Conservation (phyloP, 2,329 filamentous ascomycete species). For the Proliferodiscus dingleyae region DNA sequence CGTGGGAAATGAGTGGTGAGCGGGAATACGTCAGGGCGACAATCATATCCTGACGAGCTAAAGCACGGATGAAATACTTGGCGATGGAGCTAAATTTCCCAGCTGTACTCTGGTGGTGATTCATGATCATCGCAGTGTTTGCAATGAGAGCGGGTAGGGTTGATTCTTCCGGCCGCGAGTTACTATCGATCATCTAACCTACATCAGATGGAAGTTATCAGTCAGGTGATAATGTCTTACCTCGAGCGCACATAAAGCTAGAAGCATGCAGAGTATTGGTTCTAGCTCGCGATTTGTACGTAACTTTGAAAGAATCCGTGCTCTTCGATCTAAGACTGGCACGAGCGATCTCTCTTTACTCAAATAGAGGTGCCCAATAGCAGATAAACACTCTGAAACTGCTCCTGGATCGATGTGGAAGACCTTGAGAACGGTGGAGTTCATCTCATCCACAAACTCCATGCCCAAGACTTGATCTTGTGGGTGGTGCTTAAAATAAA, state of each 20-base stretch:
- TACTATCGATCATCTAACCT: conserved; percentile 12
- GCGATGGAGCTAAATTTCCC: conserved; percentile 25
- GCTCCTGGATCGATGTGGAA: conserved; percentile 28
- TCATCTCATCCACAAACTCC: conserved; percentile 33
- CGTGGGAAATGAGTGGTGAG: conserved; percentile 22
- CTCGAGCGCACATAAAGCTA: conserved; percentile 31
- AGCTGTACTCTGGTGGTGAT: conserved; percentile 23
- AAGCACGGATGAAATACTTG: conserved; percentile 31
- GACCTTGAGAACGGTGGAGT: conserved; percentile 28
- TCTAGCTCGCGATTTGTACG: conserved; percentile 25
- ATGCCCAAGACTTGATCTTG: conserved; percentile 28
- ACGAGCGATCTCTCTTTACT: conserved; percentile 17
- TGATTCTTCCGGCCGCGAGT: conserved; percentile 10
- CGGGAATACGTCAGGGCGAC: conserved; percentile 26
- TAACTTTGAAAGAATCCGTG: conserved; percentile 28
- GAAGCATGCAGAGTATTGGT: conserved; percentile 26
- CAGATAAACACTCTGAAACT: conserved; percentile 29
- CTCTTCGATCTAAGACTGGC: conserved; percentile 26
- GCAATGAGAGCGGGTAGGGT: conserved; percentile 24
- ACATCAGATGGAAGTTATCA: background rate
- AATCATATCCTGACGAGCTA: conserved; percentile 32
- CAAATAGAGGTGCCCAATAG: conserved; percentile 30
- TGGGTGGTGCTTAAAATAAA: conserved; percentile 31
- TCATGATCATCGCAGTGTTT: conserved; percentile 25
- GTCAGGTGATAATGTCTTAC: conserved; percentile 17